phyloP scores from a whole-genome alignment of 2,329 filamentous ascomycete genomes.

The Phialophora macrospora region DNA sequence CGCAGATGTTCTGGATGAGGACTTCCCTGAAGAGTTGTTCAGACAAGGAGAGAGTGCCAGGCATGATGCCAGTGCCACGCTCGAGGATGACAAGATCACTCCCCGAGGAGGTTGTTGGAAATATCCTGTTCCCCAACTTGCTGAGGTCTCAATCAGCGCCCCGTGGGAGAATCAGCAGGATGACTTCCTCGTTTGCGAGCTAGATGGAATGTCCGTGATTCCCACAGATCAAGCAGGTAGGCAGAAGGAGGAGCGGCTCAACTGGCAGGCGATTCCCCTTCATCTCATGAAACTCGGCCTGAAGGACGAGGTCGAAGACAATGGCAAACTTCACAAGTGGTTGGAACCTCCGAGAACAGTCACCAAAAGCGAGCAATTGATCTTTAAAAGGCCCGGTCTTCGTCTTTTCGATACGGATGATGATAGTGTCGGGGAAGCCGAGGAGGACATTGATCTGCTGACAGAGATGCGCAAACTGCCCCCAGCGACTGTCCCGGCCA shows the following conservation, averaged over 20 bases:
- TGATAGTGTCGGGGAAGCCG: slow-evolving; percentile 26
- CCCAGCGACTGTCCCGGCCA: slow-evolving; percentile 13
- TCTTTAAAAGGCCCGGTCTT: slow-evolving; percentile 36
- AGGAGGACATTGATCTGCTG: slow-evolving; percentile 22
- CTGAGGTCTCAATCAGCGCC: background rate
- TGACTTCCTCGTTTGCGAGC: slow-evolving; percentile 5
- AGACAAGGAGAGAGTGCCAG: slow-evolving; percentile 1
- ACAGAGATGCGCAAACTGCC: background rate
- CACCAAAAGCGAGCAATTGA: slow-evolving; percentile 34
- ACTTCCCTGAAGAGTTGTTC: slow-evolving; percentile 8
- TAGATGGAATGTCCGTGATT: background rate
- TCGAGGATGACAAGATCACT: slow-evolving; percentile 4
- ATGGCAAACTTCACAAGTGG: slow-evolving; percentile 5
- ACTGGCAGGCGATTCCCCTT: slow-evolving; percentile 21
- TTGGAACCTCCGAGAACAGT: slow-evolving; percentile 10
- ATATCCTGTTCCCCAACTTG: slow-evolving; percentile 11
- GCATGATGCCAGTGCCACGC: slow-evolving; percentile 4
- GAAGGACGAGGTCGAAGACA: slow-evolving; percentile 19
- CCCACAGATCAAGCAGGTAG: background rate
- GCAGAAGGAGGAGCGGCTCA: slow-evolving; percentile 10
- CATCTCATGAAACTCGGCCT: slow-evolving; percentile 1
- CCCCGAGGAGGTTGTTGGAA: slow-evolving; percentile 3
- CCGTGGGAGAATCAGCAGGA: background rate
- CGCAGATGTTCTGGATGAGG: background rate
- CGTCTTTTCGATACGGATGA: slow-evolving; percentile 30